Conservation (phyloP, 2,329 filamentous ascomycete species). For the Plenodomus tracheiphilus region DNA sequence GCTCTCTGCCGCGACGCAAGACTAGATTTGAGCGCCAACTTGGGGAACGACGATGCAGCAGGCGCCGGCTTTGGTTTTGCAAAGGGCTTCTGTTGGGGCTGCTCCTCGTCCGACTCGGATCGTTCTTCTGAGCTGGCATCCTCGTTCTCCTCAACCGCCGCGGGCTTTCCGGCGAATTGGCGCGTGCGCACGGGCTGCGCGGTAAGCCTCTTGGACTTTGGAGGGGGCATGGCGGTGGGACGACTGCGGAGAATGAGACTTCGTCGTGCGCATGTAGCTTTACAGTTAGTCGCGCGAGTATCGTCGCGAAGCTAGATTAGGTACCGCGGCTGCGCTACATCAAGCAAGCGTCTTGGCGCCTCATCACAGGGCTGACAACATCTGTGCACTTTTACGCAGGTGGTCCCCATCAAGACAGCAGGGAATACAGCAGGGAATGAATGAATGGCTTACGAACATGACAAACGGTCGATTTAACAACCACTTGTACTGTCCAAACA, state of each 20-base stretch:
- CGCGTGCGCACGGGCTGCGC: constrained; percentile 82
- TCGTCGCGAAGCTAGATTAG: no score
- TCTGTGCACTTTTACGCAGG: no score
- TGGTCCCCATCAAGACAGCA: no score
- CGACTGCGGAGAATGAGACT: neutral
- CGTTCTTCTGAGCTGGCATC: constrained; percentile 48
- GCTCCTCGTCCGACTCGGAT: constrained; percentile 57
- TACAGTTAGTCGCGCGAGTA: no score
- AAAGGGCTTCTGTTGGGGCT: constrained; percentile 48
- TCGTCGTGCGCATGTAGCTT: neutral
- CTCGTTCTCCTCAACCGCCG: constrained; percentile 48
- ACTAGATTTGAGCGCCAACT: constrained; percentile 48
- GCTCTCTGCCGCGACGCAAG: constrained; percentile 46
- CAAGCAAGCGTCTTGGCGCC: no score
- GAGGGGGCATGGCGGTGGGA: constrained; percentile 56
- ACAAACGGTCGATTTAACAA: no score
- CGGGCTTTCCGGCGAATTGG: constrained; percentile 82
- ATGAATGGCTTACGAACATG: no score
- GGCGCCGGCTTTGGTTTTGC: constrained; percentile 45
- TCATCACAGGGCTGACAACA: no score
- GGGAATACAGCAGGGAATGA: no score
- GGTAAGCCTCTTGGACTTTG: constrained; percentile 75
- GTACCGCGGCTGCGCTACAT: no score
- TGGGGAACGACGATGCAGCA: constrained; percentile 52
- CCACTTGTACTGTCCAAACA: no score